Base-by-base conservation (phyloP, 192 early-diverging fungal species). In the Helicostylum pulchrum region DNA sequence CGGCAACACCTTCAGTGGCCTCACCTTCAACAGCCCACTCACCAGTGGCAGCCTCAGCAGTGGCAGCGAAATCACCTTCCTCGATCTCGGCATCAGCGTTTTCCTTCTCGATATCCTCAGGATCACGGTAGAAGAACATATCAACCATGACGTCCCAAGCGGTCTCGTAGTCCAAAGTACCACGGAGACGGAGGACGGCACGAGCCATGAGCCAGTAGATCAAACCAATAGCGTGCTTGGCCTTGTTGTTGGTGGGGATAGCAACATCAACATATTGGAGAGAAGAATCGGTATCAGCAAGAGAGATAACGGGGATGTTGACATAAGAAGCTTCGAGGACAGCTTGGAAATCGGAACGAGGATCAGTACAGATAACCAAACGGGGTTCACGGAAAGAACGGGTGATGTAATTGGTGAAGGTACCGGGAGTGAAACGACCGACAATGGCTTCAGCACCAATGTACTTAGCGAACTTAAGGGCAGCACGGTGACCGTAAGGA, bases 361-460 rank as follows among this genome's bases (percentile, higher is more conserved):
- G 96, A 86, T 99, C 97, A 65, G 96, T 93, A 64, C 94, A 91
- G 67, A 99, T 87, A 68, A 99, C 92, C 73, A 99, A 84, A 67
- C 97, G 92, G 73, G 97, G 97, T 83, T 99, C 97, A 85, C 94
- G 91, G 93, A 98, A 99, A 68, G 94, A 87, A 72, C 93, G 91
- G 75, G 97, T 99, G 81, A 97, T 99, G 89, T 99, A 99, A 87
- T 99, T 99, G 78, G 97, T 99, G 86, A 99, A 98, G 85, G 95
- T 98, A 89, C 97, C 97, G 67, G 97, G 97, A 73, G 97, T 99
- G 92, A 99, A 99, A 80, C 96, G 92, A 80, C 98, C 98, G 57
- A 95, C 96, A 67, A 99, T 94, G 75, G 96, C 95, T 84, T 97
- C 93, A 67, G 95, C 93, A 71, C 95, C 95, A 74, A 95, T 99